Conservation (phyloP, 2,329 filamentous ascomycete genomes). For the Apiospora rasikravindrae region DNA sequence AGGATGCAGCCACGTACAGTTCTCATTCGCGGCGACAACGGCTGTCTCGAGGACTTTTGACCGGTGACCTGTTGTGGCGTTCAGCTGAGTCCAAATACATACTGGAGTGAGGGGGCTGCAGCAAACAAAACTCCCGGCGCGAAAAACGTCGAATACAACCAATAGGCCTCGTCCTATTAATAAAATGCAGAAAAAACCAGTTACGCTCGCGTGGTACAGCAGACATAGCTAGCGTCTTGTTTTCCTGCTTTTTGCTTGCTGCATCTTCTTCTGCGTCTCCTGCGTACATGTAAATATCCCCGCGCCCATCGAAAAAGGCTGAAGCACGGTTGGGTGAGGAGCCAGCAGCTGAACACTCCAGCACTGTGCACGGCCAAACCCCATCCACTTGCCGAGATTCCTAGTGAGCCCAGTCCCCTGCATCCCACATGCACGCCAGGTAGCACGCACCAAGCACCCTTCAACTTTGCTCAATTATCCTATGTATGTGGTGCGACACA, state of each 20-base stretch:
- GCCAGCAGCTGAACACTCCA: neutral
- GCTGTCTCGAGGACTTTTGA: neutral
- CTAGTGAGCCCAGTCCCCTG: neutral
- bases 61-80: constrained; percentile 1
- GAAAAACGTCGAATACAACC: neutral
- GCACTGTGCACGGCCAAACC: constrained; percentile 2
- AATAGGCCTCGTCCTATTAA: neutral
- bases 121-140: constrained; percentile 5
- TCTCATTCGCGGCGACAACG: neutral
- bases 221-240: neutral
- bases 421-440: constrained; percentile 4
- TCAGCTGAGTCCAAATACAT: constrained; percentile 1
- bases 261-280: neutral
- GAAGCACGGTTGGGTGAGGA: neutral
- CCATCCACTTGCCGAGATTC: neutral
- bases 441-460: neutral
- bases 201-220: neutral
- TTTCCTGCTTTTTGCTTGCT: neutral
- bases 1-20: neutral
- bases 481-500: constrained; percentile 2
- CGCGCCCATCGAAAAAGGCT: constrained; percentile 6
- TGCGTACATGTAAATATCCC: neutral
- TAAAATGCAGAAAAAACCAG: neutral
- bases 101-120: neutral
- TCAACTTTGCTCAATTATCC: neutral